A percentile compares a stretch with the other conserved stretches of the same genome.
Evolutionary conservation across 495 filamentous ascomycete genomes (phyloP).

Genomic region (Cercophora samala): DNA sequence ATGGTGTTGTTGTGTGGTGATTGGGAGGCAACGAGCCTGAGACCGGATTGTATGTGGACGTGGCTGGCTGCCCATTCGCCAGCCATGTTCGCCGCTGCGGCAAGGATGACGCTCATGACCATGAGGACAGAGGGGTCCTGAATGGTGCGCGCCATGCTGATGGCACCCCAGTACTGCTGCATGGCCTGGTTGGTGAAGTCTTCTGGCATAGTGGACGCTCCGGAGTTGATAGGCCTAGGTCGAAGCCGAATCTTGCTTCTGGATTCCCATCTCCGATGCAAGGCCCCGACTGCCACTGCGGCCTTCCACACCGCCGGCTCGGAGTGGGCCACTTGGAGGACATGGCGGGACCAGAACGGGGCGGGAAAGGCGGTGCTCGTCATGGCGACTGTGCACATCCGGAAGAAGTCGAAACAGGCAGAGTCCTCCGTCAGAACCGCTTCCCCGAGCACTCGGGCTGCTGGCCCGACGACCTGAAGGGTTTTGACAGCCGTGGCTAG

Average conservation of each 20-base stretch:
- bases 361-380: conserved; percentile 22
- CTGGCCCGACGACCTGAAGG: conserved; percentile 43
- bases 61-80: conserved; percentile 19
- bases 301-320: conserved; percentile 56
- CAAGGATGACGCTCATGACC: conserved; percentile 22
- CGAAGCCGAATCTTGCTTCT: not conserved
- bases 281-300: conserved; percentile 43
- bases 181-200: not conserved
- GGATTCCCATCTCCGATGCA: conserved; percentile 33
- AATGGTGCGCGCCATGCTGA: conserved; percentile 19
- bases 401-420: conserved; percentile 30
- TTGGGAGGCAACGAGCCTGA: conserved; percentile 9
- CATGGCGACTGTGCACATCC: conserved; percentile 20
- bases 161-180: conserved; percentile 13
- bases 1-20: conserved; percentile 11
- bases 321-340: conserved; percentile 49
- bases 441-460: conserved; percentile 36
- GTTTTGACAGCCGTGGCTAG: conserved; percentile 30
- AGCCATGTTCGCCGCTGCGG: conserved; percentile 20
- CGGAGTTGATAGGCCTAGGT: not conserved
- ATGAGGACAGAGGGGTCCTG: conserved; percentile 13
- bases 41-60: conserved; percentile 21
- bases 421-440: conserved; percentile 37
- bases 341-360: conserved; percentile 49
- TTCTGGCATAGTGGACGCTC: not conserved